phyloP scores from a whole-genome alignment of 495 filamentous ascomycete genomes.

The Saxophila tyrrhenica region DNA sequence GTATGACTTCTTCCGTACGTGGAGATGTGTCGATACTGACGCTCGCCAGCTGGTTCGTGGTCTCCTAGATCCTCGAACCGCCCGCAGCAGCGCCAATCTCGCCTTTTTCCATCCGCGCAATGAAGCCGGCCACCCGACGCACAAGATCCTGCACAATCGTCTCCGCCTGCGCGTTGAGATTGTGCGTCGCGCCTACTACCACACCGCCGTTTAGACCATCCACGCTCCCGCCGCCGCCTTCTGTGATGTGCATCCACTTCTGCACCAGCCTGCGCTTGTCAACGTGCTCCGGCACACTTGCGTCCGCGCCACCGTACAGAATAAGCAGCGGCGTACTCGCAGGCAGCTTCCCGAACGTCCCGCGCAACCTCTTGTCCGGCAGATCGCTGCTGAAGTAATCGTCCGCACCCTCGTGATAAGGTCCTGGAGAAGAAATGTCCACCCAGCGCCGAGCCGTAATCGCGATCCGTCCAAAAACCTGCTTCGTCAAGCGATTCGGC shows the following conservation, averaged over 20 bases:
- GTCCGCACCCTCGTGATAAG: slow-evolving; percentile 54
- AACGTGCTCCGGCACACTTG: slow-evolving; percentile 50
- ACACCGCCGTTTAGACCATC: slow-evolving; percentile 45
- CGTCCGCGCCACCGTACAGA: slow-evolving; percentile 61
- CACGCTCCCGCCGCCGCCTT: slow-evolving; percentile 35
- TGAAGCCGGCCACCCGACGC: slow-evolving; percentile 44
- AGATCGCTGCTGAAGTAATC: slow-evolving; percentile 84
- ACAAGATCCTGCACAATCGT: slow-evolving; percentile 41
- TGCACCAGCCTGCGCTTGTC: slow-evolving; percentile 54
- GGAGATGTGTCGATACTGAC: not conserved
- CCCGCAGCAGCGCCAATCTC: slow-evolving; percentile 5
- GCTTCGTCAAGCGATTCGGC: slow-evolving; percentile 37
- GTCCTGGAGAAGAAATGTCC: slow-evolving; percentile 47
- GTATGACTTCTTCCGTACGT: not conserved
- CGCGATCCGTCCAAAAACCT: slow-evolving; percentile 40
- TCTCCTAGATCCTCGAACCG: not conserved
- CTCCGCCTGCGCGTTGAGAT: slow-evolving; percentile 37
- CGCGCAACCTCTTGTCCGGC: slow-evolving; percentile 41
- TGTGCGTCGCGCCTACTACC: slow-evolving; percentile 51
- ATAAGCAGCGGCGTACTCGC: slow-evolving; percentile 46
- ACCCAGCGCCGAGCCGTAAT: slow-evolving; percentile 59
- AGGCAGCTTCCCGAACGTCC: slow-evolving; percentile 55
- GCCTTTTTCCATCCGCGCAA: slow-evolving; percentile 35
- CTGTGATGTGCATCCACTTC: slow-evolving; percentile 47
- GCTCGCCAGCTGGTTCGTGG: not conserved